These are phyloP conservation scores for Cadophora malorum DNA, from an alignment of 2,329 filamentous ascomycete species.

Conservation along the genomic window DNA sequence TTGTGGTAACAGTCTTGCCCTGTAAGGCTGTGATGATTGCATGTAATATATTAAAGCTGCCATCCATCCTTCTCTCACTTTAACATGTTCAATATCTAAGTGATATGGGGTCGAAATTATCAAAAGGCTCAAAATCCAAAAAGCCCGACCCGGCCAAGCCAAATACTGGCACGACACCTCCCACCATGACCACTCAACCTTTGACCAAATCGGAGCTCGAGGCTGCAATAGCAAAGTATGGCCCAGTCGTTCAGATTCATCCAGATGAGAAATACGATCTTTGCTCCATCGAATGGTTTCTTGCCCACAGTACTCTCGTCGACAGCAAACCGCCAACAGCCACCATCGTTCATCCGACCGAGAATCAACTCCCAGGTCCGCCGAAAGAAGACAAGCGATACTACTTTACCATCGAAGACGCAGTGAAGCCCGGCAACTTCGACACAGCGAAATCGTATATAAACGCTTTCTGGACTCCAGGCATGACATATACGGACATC, in stretches of 20 bases:
- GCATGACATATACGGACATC: constrained; percentile 33
- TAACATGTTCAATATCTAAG: not conserved
- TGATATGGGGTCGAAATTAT: constrained; percentile 8
- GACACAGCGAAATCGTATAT: constrained; percentile 35
- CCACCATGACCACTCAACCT: constrained; percentile 9
- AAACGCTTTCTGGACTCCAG: constrained; percentile 33
- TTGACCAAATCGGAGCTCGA: constrained; percentile 33
- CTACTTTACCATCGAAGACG: constrained; percentile 33
- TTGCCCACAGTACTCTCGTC: constrained; percentile 32
- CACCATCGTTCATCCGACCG: constrained; percentile 33
- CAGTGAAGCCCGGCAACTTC: constrained; percentile 33
- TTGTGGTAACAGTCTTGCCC: no score
- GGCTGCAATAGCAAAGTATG: constrained; percentile 35
- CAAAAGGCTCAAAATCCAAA: not conserved
- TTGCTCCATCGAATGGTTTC: constrained; percentile 36
- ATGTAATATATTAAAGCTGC: not conserved
- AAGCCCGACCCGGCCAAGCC: not conserved
- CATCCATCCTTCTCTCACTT: not conserved
- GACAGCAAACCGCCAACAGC: constrained; percentile 28
- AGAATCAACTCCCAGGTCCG: constrained; percentile 31
- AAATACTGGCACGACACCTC: not conserved
- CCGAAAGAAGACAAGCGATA: constrained; percentile 34
- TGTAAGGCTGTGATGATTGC: not conserved
- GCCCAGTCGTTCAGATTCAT: constrained; percentile 30
- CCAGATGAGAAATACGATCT: constrained; percentile 34